These are phyloP conservation scores for Cercophora scortea DNA, from an alignment of 495 filamentous ascomycete species.

Conservation along the genomic window DNA sequence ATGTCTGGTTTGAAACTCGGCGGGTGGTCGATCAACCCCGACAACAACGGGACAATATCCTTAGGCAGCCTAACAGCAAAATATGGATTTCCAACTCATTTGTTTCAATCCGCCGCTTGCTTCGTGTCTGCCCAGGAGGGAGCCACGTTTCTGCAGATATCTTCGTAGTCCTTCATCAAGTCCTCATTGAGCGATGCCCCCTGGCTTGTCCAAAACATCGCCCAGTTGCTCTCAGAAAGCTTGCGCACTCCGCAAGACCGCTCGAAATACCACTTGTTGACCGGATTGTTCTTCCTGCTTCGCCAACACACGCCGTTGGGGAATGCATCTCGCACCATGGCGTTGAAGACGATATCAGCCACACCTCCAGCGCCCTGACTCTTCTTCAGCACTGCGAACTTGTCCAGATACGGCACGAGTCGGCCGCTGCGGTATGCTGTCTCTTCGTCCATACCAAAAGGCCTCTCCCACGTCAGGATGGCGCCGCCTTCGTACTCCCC, in stretches of 20 bases:
- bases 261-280: slow-evolving; percentile 97
- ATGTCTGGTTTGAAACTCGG: too few species aligned
- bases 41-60: too few species aligned
- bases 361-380: slow-evolving; percentile 88
- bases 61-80: too few species aligned
- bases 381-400: slow-evolving; percentile 87
- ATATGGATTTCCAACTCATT: too few species aligned
- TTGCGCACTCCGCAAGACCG: slow-evolving; percentile 75
- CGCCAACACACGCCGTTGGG: slow-evolving; percentile 76
- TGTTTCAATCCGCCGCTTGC: slow-evolving; percentile 32
- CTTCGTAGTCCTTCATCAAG: slow-evolving; percentile 71
- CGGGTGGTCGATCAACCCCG: too few species aligned
- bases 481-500: slow-evolving; percentile 96
- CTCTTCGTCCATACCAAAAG: slow-evolving; percentile 48
- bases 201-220: slow-evolving; percentile 95
- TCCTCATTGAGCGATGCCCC: slow-evolving; percentile 40
- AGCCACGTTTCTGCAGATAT: slow-evolving; percentile 67
- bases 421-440: slow-evolving; percentile 44
- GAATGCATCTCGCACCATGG: slow-evolving; percentile 85
- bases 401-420: slow-evolving; percentile 90
- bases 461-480: slow-evolving; percentile 88
- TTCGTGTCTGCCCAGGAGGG: slow-evolving; percentile 78
- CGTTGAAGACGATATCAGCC: slow-evolving; percentile 90
- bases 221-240: slow-evolving; percentile 70
- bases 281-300: slow-evolving; percentile 71